Base-by-base conservation (phyloP, 2,329 filamentous ascomycete species). In the Penicillium hesseltinei region DNA sequence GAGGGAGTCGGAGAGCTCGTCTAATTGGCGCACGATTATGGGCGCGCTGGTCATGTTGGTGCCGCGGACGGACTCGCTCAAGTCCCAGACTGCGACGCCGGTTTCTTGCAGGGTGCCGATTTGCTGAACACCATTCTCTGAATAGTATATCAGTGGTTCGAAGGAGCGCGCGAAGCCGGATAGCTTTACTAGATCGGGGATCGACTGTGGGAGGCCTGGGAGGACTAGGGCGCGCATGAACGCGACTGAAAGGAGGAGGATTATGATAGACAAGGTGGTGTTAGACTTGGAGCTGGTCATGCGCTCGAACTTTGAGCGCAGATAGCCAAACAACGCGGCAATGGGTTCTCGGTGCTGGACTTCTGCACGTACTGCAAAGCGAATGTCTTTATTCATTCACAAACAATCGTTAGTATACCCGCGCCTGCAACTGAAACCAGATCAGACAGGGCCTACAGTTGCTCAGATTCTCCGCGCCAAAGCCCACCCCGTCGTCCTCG, bases 111-210 rank as follows among this genome's bases (percentile, higher is more conserved):
- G 79, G 62, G 95, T 91, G 57, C 88, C 87, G 40, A 96, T 91
- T 70, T 96, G 92, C 38, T 87, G 84, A 43, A 92, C 87, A 9
- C 92, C 92, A 70, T 92, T 89, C 69, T 97, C 92, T 0, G 92
- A 96, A 71, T 95, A 96, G 78, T 94, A 94, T 61, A 97, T 95
- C 44, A 97, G 82, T 6, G 93, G 93, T 73, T 97, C 93, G 69
- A 97, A 96, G 10, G 91, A 91, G 67, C 91, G 91, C 48, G 92
- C 92, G 63, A 97, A 85, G 51, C 89, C 88, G 4, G 92, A 92
- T 25, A 97, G 88, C 73, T 96, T 96, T 71, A 96, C 88, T 17
- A 97, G 82, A 71, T 97, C 92, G 0, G 91, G 91, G 2, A 89
- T 88, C 0, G 89, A 84, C 13, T 81, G 86, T 38, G 84, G 81